Base-by-base conservation (phyloP, 225 moss, liverwort and hornwort genomes). In the Ulota crispa region DNA sequence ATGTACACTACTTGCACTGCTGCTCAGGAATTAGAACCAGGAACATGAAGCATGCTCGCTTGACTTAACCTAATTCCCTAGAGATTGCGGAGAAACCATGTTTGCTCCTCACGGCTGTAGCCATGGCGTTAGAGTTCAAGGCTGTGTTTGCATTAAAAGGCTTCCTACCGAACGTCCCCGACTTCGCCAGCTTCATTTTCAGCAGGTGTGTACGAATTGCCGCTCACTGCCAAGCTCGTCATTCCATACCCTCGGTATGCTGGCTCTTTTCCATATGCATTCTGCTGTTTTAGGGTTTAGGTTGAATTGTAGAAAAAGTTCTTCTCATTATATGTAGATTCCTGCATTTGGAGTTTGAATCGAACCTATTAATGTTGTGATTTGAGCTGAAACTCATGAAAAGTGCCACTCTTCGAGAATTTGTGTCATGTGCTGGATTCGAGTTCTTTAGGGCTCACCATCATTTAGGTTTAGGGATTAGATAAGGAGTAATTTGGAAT, bases 61-160 rank as follows among this genome's bases (percentile, higher is more conserved):
- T 50, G 50, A 50, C 50, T 50, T 50, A 16, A 18, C 41, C 1
- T 16, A 60, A 76, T 47, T 45, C 37, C 16, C 52, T 2, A 23
- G 13, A 71, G 55, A 54, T 34, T 70, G 70, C 42, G 20, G 52
- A 69, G 69, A 31, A 75, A 64, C 71, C 45, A 65, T 81, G 77
- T 57, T 70, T 57, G 32, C 39, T 39, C 41, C 41, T 28, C 68
- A 41, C 39, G 4, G 36, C 23, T 28, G 62, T 47, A 26, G 52
- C 11, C 28, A 28, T 53, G 73, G 73, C 54, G 7, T 54, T n/a
- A 47, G 3, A 18, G 12, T 52, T 26, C 65, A 63, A 34, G 63
- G 23, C 68, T 42, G 75, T 71, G 56, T 32, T 64, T 18, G 16
- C 27, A 32, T 3, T 2, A 13, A 31, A 19, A 45, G 21, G 26